Base-by-base conservation (phyloP, 2,329 filamentous ascomycete genomes). In the Cladosporium oxysporum region DNA sequence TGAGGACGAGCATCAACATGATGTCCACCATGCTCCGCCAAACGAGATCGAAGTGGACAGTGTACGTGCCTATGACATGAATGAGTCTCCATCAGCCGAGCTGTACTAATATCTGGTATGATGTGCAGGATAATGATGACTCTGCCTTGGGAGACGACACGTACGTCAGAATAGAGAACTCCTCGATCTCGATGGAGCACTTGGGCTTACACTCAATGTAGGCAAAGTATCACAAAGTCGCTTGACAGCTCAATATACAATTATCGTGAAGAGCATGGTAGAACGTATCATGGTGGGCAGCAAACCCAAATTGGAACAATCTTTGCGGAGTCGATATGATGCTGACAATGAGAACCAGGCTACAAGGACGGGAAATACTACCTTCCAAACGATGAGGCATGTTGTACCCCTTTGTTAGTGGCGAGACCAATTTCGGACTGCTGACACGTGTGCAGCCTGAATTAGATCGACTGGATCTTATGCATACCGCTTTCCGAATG, bases 401-500 rank as follows among this genome's bases (percentile, higher is more conserved):
- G 74, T 61, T 44, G 33, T 31, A 14, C 12, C 23, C 65, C 4
- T 16, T 21, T 47, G 44, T 47, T 11, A 5, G 18, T 21, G 23
- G 23, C 23, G 23, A 26, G 23, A 26, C 23, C 23, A 21, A 21
- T n/a, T 47, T 16, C 67, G 52, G 63, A n/a, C 31, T 23, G 23
- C 66, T 69, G 52, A 66, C 49, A 37, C 58, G 52, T 31, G 11
- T 10, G 23, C 60, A 78, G 76, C 70, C 73, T 50, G 77, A 78
- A 69, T 71, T 73, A 21, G 76, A 78, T 61, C 72, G 77, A 21
- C 69, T 79, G 10, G 73, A 75, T 55, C 76, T 79, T 21, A 80
- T 82, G 67, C 77, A 81, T 66, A 77, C 81, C 66, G 71, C 81
- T 60, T 77, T 85, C 55, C 81, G 83, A 49, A 81, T 87, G 64